Evolutionary conservation across 2,329 filamentous ascomycete genomes (phyloP), one percentile per base, ranked within the genome.

Genomic region (Penicillium sp.): DNA sequence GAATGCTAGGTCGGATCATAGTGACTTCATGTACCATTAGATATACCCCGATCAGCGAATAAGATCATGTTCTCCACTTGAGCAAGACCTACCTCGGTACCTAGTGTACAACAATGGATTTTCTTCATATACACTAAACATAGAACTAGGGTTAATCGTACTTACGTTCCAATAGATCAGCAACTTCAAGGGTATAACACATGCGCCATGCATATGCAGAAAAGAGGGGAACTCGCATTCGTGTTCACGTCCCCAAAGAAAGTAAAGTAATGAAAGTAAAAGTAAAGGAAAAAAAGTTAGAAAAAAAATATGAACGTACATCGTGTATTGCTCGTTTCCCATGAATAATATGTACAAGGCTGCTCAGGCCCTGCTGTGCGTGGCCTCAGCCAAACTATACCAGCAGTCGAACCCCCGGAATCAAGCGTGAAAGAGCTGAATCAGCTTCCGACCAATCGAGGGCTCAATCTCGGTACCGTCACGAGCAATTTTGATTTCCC

Each of bases 381-480:
- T 14, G 11, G 11, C n/a, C 13, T 11, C 31, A 13, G 14, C 34
- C 34, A 27, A 4, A 27, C 24, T 27, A 27, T 27, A 11, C 10
- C 32, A 11, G 32, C 13, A 14, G n/a, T 16, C 13, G 36, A 38
- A 6, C 5, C 36, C 36, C 13, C 36, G 14, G n/a, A n/a, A 14
- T 52, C 32, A 52, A 40, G 67, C 60, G 16, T 90, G 88, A 72
- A 97, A 97, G 66, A 97, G 82, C 43, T 86, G 86, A 58, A 95
- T 80, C 50, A 97, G 77, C 64, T 85, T 85, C 64, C 86, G 85
- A 5, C 92, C 93, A 42, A 96, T 84, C 29, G 81, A 84, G 27
- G 92, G 90, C 73, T 97, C 93, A 49, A 97, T 79, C 72, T 97
- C 93, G 0, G 93, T 97, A 2, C 93, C 93, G 66, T 97, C 93